These are phyloP conservation scores for Fusarium tanahbumbuense DNA, from an alignment of 2,329 filamentous ascomycete genomes.

Conservation along the genomic window DNA sequence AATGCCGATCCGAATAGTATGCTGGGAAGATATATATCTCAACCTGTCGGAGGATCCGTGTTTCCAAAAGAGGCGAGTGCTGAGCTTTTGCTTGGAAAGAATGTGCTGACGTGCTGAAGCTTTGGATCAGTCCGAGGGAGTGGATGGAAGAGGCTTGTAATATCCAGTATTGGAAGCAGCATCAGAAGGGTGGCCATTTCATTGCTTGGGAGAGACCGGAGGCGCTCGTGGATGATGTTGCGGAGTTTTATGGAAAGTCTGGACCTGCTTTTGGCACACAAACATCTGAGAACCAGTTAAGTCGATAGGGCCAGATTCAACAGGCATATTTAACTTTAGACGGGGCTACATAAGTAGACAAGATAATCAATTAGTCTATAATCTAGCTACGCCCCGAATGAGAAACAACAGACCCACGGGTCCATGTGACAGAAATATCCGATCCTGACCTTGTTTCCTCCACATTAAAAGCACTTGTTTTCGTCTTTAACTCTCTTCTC, in stretches of 20 bases:
- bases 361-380: too few species aligned
- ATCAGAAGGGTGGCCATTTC: not conserved
- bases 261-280: not conserved
- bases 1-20: not conserved
- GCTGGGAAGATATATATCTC: not conserved
- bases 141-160: not conserved
- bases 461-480: too few species aligned
- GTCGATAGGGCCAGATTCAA: too few species aligned
- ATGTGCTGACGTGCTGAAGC: not conserved
- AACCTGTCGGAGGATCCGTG: not conserved
- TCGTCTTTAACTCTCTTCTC: too few species aligned
- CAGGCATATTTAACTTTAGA: too few species aligned
- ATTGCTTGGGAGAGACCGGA: not conserved
- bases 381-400: too few species aligned
- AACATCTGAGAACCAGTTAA: accelerated
- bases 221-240: not conserved
- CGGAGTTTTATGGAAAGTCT: not conserved
- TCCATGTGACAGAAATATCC: too few species aligned
- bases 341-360: too few species aligned
- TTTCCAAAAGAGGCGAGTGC: not conserved
- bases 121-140: not conserved
- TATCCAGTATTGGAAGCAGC: not conserved
- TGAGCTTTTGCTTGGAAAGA: too few species aligned
- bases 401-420: too few species aligned
- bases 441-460: too few species aligned